phyloP scores from a whole-genome alignment of 2,329 filamentous ascomycete genomes.

The Lasiodiplodia sp. region DNA sequence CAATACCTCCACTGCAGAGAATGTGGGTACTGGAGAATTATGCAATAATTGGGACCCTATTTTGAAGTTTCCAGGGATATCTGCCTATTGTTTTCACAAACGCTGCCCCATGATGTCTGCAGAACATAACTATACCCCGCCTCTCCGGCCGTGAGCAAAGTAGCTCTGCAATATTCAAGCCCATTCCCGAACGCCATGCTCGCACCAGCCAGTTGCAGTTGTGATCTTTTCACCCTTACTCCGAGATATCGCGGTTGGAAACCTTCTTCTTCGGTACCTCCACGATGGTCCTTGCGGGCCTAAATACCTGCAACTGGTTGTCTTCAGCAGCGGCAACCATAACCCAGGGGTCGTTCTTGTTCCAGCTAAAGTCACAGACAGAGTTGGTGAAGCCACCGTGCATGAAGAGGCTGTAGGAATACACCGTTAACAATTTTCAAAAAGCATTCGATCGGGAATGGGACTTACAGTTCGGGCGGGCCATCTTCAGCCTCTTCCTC shows the following conservation, averaged over 20 bases:
- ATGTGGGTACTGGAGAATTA: neutral
- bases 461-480: slow-evolving; percentile 85
- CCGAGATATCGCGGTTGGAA: slow-evolving; percentile 48
- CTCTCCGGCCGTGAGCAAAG: slow-evolving; percentile 15
- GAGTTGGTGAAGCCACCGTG: slow-evolving; percentile 98
- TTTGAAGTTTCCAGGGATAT: slow-evolving; percentile 22
- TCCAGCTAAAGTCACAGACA: slow-evolving; percentile 97
- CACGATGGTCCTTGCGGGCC: slow-evolving; percentile 47
- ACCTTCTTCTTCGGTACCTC: slow-evolving; percentile 46
- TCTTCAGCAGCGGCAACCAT: slow-evolving; percentile 96
- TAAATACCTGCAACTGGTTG: slow-evolving; percentile 90
- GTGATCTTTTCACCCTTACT: slow-evolving; percentile 34
- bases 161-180: slow-evolving; percentile 20
- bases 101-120: slow-evolving; percentile 18
- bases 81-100: slow-evolving; percentile 24
- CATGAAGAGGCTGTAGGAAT: slow-evolving; percentile 79
- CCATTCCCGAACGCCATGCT: slow-evolving; percentile 23
- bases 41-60: slow-evolving; percentile 13
- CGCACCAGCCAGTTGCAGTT: slow-evolving; percentile 7
- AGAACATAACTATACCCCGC: slow-evolving; percentile 17
- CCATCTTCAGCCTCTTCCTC: slow-evolving; percentile 96
- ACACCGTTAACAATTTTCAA: neutral
- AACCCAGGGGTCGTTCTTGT: slow-evolving; percentile 94
- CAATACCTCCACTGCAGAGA: neutral
- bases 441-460: neutral